Evolutionary conservation across 2,329 filamentous ascomycete species (phyloP).

Genomic region (Fusarium chaquense): DNA sequence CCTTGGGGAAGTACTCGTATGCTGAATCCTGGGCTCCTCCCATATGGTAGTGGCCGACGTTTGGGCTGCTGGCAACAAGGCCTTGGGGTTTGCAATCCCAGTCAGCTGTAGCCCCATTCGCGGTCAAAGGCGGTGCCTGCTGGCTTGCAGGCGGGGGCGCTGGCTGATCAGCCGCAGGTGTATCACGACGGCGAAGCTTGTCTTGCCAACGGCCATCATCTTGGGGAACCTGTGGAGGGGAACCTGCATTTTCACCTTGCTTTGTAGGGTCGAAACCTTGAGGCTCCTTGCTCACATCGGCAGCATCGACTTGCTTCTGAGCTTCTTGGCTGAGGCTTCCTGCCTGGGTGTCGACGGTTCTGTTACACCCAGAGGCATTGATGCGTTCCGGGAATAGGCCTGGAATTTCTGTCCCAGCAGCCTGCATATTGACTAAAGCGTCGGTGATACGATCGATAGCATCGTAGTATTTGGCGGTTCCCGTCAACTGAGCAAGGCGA

Average conservation of each 20-base stretch:
- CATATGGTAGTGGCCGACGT: conserved; percentile 66
- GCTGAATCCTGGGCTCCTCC: conserved; percentile 77
- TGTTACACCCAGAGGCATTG: conserved; percentile 84
- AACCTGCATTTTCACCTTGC: conserved; percentile 6
- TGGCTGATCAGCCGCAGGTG: not conserved
- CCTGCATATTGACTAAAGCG: conserved; percentile 80
- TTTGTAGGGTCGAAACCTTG: conserved; percentile 43
- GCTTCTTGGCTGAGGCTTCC: conserved; percentile 52
- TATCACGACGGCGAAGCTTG: conserved; percentile 35
- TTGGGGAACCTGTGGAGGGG: conserved; percentile 26
- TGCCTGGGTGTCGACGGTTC: conserved; percentile 56
- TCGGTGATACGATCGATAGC: conserved; percentile 88
- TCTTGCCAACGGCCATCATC: conserved; percentile 39
- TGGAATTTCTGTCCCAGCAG: conserved; percentile 73
- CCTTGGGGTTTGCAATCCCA: conserved; percentile 71
- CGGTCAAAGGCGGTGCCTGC: conserved; percentile 49
- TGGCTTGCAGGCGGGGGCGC: conserved; percentile 9
- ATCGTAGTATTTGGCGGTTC: conserved; percentile 87
- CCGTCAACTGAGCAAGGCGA: conserved; percentile 85
- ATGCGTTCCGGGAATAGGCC: conserved; percentile 85
- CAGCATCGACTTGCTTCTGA: conserved; percentile 53
- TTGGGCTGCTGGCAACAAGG: conserved; percentile 62
- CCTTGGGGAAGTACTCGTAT: conserved; percentile 77
- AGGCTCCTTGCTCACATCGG: conserved; percentile 47
- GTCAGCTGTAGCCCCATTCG: conserved; percentile 51